Evolutionary conservation across 495 filamentous ascomycete species (phyloP).

Genomic region (Tuber calosporum): DNA sequence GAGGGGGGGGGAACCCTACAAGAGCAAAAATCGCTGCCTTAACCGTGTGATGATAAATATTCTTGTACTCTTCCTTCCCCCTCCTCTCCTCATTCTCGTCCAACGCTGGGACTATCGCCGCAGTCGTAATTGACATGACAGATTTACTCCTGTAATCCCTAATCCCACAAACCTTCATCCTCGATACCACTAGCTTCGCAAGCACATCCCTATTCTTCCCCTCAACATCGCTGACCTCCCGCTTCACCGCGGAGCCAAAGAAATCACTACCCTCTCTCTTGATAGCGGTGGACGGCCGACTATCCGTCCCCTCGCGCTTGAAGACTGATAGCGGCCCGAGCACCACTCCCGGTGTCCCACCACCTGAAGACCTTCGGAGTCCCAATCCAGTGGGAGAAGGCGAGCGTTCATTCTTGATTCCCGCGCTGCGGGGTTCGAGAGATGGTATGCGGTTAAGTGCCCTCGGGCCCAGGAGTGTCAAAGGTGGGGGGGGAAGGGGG

Average conservation of each 20-base stretch:
- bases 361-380: background rate
- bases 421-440: conserved; percentile 1
- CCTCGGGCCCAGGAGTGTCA: conserved; percentile 23
- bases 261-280: background rate
- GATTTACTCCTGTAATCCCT: conserved; percentile 34
- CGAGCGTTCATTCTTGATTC: conserved; percentile 25
- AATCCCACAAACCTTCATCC: conserved; percentile 33
- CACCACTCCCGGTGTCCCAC: background rate
- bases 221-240: conserved; percentile 29
- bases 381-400: conserved; percentile 15
- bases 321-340: background rate
- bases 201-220: conserved; percentile 22
- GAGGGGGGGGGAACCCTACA: conserved; percentile 10
- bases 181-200: conserved; percentile 29
- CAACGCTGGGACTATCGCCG: conserved; percentile 9
- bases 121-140: conserved; percentile 5
- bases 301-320: background rate
- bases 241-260: conserved; percentile 7
- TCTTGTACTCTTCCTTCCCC: conserved; percentile 41
- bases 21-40: conserved; percentile 37
- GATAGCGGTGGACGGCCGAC: background rate
- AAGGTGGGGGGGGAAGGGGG: conserved; percentile 17
- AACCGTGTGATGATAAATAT: conserved; percentile 35
- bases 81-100: conserved; percentile 28
- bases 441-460: conserved; percentile 18